Conservation (phyloP, 2,329 filamentous ascomycete species). For the Zopfia rhizophila region DNA sequence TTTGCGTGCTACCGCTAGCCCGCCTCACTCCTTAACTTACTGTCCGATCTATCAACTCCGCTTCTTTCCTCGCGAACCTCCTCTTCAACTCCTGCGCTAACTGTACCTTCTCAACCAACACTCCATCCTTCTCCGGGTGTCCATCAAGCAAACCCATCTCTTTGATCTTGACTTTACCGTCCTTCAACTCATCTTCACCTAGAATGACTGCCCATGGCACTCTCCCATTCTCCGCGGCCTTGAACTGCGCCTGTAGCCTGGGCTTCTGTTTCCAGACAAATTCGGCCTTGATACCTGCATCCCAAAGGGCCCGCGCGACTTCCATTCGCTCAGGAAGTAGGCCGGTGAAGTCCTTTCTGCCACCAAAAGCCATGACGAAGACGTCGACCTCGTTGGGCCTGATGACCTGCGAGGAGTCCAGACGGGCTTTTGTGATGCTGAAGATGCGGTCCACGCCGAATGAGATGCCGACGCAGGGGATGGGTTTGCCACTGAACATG, state of each 20-base stretch:
- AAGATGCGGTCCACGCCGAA: conserved; percentile 97
- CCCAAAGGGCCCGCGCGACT: conserved; percentile 81
- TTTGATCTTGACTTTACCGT: conserved; percentile 89
- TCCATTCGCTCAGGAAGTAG: conserved; percentile 85
- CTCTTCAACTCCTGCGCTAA: conserved; percentile 72
- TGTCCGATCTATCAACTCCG: conserved; percentile 6
- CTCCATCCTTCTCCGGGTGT: conserved; percentile 90
- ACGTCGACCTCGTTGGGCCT: conserved; percentile 84
- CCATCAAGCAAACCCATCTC: conserved; percentile 80
- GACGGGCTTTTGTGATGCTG: conserved; percentile 83
- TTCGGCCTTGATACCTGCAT: conserved; percentile 90
- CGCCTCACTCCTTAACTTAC: no score
- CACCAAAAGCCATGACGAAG: conserved; percentile 94
- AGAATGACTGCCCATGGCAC: conserved; percentile 90
- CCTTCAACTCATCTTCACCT: conserved; percentile 86
- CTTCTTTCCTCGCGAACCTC: conserved; percentile 53
- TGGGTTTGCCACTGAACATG: conserved; percentile 91
- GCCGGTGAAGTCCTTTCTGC: conserved; percentile 83
- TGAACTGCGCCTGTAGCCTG: conserved; percentile 89
- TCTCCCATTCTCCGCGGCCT: conserved; percentile 81
- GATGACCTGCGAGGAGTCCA: conserved; percentile 67
- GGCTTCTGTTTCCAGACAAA: conserved; percentile 92
- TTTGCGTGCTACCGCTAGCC: no score
- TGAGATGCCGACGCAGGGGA: conserved; percentile 91
- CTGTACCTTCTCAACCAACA: conserved; percentile 73